phyloP scores from a whole-genome alignment of 1,139 yeast species.

The Geotrichum histeridarum region DNA sequence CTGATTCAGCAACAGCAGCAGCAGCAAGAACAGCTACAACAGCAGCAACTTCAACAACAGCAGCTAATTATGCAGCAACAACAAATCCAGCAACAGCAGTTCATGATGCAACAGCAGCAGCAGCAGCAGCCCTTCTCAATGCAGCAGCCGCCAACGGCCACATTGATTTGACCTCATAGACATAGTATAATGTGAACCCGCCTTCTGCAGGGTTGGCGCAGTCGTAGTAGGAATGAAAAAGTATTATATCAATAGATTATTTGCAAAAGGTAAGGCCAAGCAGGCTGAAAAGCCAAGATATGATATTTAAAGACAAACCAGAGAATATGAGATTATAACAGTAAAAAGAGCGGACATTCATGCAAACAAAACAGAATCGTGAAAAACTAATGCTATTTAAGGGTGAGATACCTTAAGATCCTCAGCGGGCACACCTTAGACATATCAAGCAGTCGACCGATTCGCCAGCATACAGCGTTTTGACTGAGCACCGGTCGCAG shows the following conservation, averaged over 20 bases:
- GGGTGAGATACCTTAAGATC: too few relatives aligned
- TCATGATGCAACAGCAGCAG: not conserved
- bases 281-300: too few relatives aligned
- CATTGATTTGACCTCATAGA: not conserved
- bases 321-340: too few relatives aligned
- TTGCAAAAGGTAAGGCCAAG: too few relatives aligned
- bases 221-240: too few relatives aligned
- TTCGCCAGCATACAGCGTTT: not conserved
- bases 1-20: not conserved
- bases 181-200: too few relatives aligned
- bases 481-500: constrained; percentile 2
- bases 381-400: too few relatives aligned
- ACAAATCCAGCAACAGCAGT: not conserved
- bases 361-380: too few relatives aligned
- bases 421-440: not conserved
- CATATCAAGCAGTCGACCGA: not conserved
- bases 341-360: too few relatives aligned
- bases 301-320: too few relatives aligned
- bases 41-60: not conserved
- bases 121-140: not conserved
- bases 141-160: constrained; percentile 2
- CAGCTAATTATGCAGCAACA: not conserved
- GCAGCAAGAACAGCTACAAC: constrained; percentile 2
- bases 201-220: too few relatives aligned
- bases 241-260: too few relatives aligned